These are phyloP conservation scores for Calonectria multiphialidica DNA, from an alignment of 2,329 filamentous ascomycete genomes.

Conservation along the genomic window DNA sequence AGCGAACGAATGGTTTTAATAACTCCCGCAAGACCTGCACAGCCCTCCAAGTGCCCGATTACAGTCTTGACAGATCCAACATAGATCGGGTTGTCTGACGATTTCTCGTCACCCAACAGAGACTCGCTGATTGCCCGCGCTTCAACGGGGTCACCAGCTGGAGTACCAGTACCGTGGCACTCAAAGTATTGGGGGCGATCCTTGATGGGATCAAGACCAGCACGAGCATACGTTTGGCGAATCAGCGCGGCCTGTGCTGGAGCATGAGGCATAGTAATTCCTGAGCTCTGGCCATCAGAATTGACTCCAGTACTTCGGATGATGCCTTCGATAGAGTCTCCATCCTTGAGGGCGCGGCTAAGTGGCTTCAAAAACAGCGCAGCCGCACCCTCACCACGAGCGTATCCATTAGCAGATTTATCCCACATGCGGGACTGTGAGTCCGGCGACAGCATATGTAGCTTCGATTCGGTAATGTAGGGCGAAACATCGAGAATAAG, in stretches of 20 bases:
- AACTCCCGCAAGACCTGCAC: conserved; percentile 40
- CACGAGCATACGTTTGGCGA: conserved; percentile 49
- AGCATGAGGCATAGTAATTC: conserved; percentile 54
- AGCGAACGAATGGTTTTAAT: conserved; percentile 34
- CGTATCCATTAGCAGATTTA: not conserved
- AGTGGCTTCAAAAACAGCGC: not conserved
- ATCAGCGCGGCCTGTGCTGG: conserved; percentile 55
- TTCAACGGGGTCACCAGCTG: conserved; percentile 63
- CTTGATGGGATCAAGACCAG: conserved; percentile 50
- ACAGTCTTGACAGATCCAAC: conserved; percentile 45
- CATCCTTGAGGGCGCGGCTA: conserved; percentile 51
- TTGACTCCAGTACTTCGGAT: conserved; percentile 39
- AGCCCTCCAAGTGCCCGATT: conserved; percentile 44
- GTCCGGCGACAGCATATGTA: conserved; percentile 10
- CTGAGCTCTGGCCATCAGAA: conserved; percentile 32
- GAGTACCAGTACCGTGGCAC: conserved; percentile 49
- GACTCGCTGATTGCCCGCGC: conserved; percentile 58
- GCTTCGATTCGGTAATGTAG: not conserved
- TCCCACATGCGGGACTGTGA: conserved; percentile 6
- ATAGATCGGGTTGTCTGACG: not conserved
- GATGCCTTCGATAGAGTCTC: conserved; percentile 38
- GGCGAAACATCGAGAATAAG: conserved; percentile 27
- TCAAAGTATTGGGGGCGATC: conserved; percentile 56
- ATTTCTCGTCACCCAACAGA: conserved; percentile 42
- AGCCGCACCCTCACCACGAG: not conserved